Evolutionary conservation across 108 stramenopile species (phyloP).

Genomic region (Discostella pseudostelligera): DNA sequence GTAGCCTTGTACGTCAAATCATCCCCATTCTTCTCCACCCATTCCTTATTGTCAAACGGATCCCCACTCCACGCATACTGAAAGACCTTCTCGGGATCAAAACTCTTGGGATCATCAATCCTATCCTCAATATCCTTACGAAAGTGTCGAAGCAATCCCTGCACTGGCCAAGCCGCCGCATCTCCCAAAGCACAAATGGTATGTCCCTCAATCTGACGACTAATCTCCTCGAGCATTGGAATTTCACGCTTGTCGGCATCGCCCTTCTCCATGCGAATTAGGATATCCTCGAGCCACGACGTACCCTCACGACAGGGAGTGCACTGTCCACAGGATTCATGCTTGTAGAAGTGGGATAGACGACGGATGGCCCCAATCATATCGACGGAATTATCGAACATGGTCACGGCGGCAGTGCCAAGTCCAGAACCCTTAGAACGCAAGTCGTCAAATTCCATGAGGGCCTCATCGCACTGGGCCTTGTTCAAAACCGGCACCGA

Average conservation of each 20-base stretch:
- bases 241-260: constrained; percentile 99
- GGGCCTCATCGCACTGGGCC: constrained; percentile 92
- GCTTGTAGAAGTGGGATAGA: constrained; percentile 99
- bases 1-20: constrained; percentile 67
- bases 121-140: constrained; percentile 97
- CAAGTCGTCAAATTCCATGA: constrained; percentile 99
- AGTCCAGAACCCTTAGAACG: constrained; percentile 91
- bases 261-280: constrained; percentile 96
- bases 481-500: constrained; percentile 98
- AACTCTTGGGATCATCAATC: constrained; percentile 87
- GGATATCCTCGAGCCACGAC: constrained; percentile 88
- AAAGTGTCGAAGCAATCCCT: constrained; percentile 97
- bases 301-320: constrained; percentile 99
- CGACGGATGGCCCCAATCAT: constrained; percentile 99
- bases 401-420: constrained; percentile 99
- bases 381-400: constrained; percentile 99
- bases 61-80: constrained; percentile 96
- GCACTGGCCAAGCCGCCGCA: constrained; percentile 99
- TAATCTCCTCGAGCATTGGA: constrained; percentile 99
- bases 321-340: constrained; percentile 99
- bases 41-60: constrained; percentile 86
- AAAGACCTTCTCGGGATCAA: constrained; percentile 92
- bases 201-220: constrained; percentile 99
- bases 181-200: constrained; percentile 99
- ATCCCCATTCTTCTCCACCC: constrained; percentile 88